phyloP scores from a whole-genome alignment of 2,329 filamentous ascomycete species.

The Colletotrichum chlorophyti region DNA sequence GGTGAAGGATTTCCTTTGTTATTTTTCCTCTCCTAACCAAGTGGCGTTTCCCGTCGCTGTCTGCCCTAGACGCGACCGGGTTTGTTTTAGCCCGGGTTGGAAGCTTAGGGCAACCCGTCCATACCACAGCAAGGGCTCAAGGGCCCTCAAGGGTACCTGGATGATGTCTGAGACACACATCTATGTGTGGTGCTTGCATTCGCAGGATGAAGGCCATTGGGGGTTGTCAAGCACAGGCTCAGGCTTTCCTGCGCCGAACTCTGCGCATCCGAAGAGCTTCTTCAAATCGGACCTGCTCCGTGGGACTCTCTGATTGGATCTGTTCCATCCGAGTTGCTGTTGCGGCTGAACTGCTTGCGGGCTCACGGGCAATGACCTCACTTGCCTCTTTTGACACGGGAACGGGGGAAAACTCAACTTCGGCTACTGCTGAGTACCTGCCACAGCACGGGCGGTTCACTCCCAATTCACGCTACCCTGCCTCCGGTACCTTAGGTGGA shows the following conservation, averaged over 20 bases:
- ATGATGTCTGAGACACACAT: constrained; percentile 9
- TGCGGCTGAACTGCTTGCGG: not conserved
- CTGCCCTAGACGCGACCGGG: no score
- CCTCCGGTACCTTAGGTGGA: no score
- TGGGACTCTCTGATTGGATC: not conserved
- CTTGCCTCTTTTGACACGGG: constrained; percentile 5
- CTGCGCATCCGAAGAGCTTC: not conserved
- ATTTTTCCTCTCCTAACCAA: no score
- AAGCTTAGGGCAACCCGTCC: constrained; percentile 9
- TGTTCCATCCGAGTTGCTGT: not conserved
- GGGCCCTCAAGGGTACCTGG: no score
- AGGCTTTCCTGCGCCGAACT: not conserved
- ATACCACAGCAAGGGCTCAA: no score
- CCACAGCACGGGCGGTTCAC: no score
- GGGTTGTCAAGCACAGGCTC: not conserved
- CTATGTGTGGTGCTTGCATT: not conserved
- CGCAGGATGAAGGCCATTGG: not conserved
- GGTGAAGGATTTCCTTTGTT: no score
- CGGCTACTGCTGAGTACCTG: no score
- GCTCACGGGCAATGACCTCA: not conserved
- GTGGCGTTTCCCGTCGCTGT: no score
- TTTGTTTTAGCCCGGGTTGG: no score
- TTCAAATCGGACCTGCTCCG: not conserved
- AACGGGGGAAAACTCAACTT: no score
- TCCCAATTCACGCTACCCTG: no score